phyloP scores from a whole-genome alignment of 352 stramenopile species.

The Peronosclerospora sorghi region DNA sequence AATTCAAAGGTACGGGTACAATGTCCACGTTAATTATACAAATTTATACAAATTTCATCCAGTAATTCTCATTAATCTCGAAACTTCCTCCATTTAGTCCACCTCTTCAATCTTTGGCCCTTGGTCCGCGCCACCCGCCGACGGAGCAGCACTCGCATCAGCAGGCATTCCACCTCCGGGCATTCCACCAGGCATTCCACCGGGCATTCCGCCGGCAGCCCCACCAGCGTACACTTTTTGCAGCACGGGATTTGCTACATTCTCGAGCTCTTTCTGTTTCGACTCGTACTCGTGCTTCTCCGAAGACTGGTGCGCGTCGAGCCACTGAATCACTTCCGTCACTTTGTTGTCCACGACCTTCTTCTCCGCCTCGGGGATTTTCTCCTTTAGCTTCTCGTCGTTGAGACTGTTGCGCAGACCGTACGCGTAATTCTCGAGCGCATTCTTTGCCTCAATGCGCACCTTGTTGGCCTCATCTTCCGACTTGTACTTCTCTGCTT shows the following conservation, averaged over 20 bases:
- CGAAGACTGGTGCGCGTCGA: conserved; percentile 88
- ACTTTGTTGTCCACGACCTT: conserved; percentile 81
- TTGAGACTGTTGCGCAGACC: conserved; percentile 87
- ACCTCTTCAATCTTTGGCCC: conserved; percentile 79
- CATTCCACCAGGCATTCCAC: conserved; percentile 15
- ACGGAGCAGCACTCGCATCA: conserved; percentile 7
- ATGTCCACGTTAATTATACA: neutral
- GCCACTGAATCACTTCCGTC: conserved; percentile 95
- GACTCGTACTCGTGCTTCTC: conserved; percentile 78
- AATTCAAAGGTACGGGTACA: too few species aligned
- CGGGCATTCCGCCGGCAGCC: conserved; percentile 30
- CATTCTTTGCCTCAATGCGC: conserved; percentile 93
- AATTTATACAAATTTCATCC: neutral
- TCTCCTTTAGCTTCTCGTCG: conserved; percentile 90
- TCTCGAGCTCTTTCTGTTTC: conserved; percentile 86
- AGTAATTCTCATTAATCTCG: neutral
- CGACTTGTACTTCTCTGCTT: conserved; percentile 96
- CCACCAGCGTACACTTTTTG: conserved; percentile 73
- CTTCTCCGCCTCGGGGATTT: conserved; percentile 88
- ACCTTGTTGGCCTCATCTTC: conserved; percentile 94
- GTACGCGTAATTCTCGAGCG: conserved; percentile 93
- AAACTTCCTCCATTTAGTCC: conserved; percentile 31
- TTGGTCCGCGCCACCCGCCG: conserved; percentile 33
- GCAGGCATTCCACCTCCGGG: conserved; percentile 21
- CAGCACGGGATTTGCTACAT: conserved; percentile 75